These are phyloP conservation scores for Lipomyces kockii DNA, from an alignment of 805 yeast species.

Conservation along the genomic window DNA sequence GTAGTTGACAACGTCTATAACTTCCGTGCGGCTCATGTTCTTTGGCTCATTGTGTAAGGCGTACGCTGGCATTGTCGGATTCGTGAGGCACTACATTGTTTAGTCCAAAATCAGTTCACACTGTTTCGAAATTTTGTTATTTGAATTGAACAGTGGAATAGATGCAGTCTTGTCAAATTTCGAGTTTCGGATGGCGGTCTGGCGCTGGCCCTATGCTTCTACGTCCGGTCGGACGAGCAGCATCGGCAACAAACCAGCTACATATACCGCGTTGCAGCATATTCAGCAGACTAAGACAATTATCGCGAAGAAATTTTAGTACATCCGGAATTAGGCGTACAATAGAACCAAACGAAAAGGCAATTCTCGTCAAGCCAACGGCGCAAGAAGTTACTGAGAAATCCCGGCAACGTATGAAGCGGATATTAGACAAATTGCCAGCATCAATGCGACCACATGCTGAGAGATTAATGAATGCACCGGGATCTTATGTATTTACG, in stretches of 20 bases:
- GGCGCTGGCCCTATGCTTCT: background rate
- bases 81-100: background rate
- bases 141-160: background rate
- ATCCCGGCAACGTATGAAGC: slow-evolving; percentile 2
- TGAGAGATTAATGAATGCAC: slow-evolving; percentile 56
- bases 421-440: slow-evolving; percentile 49
- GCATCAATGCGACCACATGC: slow-evolving; percentile 57
- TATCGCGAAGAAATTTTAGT: background rate
- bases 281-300: background rate
- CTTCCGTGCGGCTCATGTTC: background rate
- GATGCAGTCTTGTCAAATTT: background rate
- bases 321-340: slow-evolving; percentile 11
- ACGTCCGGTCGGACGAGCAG: background rate
- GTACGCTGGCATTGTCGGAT: too few relatives aligned
- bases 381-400: slow-evolving; percentile 7
- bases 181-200: background rate
- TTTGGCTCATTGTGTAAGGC: too few relatives aligned
- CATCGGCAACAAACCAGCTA: background rate
- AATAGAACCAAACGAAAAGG: slow-evolving; percentile 22
- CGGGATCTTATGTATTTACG: slow-evolving; percentile 63
- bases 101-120: too few relatives aligned
- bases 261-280: background rate
- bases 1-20: too few relatives aligned
- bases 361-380: slow-evolving; percentile 6
- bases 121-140: background rate